Base-by-base conservation (phyloP, 352 stramenopile species). In the Discostella stelligera region DNA sequence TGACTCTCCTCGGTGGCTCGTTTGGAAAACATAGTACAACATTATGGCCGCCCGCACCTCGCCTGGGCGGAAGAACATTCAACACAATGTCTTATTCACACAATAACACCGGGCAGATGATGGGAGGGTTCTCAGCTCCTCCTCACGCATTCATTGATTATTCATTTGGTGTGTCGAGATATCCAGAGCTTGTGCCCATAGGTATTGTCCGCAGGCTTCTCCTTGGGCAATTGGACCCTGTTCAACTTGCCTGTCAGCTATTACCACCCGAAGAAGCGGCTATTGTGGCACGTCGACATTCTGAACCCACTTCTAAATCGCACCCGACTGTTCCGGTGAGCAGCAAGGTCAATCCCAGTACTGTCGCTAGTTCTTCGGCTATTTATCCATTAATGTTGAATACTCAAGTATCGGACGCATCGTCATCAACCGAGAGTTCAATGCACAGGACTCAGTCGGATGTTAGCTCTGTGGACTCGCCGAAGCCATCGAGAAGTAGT, bases 181-280 rank as follows among this genome's bases (percentile, higher is more conserved):
- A 56, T 46, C 39, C 50, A 9, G 68, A 76, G 41, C 62, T 49
- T 37, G 32, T 79, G 18, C 65, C 71, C 16, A 53, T 69, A 21
- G 71, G 69, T 20, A 79, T 58, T 32, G 71, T 79, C 14, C 71
- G 71, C 25, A 53, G 48, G 14, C 64, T 79, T 50, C 63, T 79
- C 54, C 44, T 79, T 41, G 71, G 71, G 14, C 63, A 69, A 30
- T 27, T 79, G 20, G 63, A 79, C 27, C 71, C 71, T 14, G 71
- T 79, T 7, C 21, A 53, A 63, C 44, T 70, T 25, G 71, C 71
- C 0, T 27, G 37, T 10, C 48, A 55, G 11, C 60, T 79, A 21
- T 50, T 79, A 16, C 59, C 63, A 67, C 71, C 63, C 37, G 63
- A 79, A 56, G 71, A 79, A 41, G 71, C 64, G 10, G 63, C 62